A percentile compares a stretch with the other conserved stretches of the same genome.
Evolutionary conservation across 495 filamentous ascomycete genomes (phyloP).

Genomic region (Terfezia claveryi): DNA sequence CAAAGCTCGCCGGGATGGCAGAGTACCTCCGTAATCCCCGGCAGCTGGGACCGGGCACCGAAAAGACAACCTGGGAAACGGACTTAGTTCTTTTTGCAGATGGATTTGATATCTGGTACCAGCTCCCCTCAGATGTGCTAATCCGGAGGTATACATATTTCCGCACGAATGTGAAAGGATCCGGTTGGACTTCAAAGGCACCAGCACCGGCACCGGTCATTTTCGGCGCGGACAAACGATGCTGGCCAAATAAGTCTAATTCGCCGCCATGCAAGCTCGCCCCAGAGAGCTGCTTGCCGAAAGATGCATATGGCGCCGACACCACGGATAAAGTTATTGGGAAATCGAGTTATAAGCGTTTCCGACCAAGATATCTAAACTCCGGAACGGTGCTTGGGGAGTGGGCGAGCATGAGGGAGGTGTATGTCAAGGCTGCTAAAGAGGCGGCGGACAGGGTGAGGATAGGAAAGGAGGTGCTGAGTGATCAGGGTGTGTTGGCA

Average conservation of each 20-base stretch:
- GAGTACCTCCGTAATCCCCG: constrained; percentile 4
- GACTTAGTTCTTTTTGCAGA: constrained; percentile 12
- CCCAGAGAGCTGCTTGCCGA: neutral
- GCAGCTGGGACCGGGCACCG: neutral
- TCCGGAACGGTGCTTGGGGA: neutral
- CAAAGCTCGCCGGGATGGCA: neutral
- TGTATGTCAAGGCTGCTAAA: neutral
- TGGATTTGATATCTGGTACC: constrained; percentile 17
- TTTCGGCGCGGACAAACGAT: constrained; percentile 8
- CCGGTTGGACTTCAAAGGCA: neutral
- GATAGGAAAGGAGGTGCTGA: neutral
- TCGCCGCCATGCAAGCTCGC: neutral
- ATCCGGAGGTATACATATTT: constrained; percentile 5
- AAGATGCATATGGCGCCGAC: neutral
- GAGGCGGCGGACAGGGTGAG: neutral
- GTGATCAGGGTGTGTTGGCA: neutral
- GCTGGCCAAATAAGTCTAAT: constrained; percentile 2
- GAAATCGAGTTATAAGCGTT: neutral
- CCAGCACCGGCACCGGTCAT: constrained; percentile 2
- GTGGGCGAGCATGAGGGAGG: neutral
- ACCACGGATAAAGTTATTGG: neutral
- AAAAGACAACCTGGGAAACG: neutral
- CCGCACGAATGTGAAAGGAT: constrained; percentile 2
- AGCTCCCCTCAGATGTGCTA: constrained; percentile 14
- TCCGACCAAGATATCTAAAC: neutral